phyloP scores from a whole-genome alignment of 179 eudicot genomes.

The Amaranthus tricolor region DNA sequence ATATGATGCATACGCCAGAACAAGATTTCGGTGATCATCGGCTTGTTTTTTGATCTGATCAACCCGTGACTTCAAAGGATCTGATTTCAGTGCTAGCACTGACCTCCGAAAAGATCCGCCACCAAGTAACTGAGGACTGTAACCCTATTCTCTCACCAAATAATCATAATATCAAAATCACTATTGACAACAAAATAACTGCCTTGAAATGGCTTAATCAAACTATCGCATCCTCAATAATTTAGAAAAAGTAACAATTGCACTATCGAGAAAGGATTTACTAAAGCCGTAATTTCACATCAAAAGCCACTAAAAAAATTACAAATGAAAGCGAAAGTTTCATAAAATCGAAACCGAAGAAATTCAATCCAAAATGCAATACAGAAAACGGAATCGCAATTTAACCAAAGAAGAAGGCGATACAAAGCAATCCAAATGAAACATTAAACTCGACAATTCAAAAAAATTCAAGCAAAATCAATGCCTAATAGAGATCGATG shows the following conservation, averaged over 20 bases:
- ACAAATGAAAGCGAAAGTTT: neutral
- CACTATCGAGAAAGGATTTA: neutral
- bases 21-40: constrained; percentile 71
- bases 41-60: constrained; percentile 91
- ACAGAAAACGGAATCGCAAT: neutral
- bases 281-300: neutral
- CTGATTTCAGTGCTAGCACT: constrained; percentile 73
- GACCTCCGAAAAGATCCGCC: constrained; percentile 47
- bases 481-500: neutral
- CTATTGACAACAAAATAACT: neutral
- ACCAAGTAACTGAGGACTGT: constrained; percentile 20
- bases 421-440: neutral
- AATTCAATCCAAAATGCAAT: neutral
- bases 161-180: constrained; percentile 3
- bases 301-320: neutral
- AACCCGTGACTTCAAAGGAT: constrained; percentile 78
- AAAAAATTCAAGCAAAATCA: neutral
- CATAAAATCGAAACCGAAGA: too few relatives aligned
- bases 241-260: neutral
- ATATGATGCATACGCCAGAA: constrained; percentile 74
- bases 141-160: constrained; percentile 38
- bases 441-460: neutral
- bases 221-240: neutral
- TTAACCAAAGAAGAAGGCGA: neutral
- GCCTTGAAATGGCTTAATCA: neutral